Percentiles rank a stretch among this genome's conserved stretches.
Conservation (phyloP, 1,284 basidiomycete species). For the Bjerkandera adusta region DNA sequence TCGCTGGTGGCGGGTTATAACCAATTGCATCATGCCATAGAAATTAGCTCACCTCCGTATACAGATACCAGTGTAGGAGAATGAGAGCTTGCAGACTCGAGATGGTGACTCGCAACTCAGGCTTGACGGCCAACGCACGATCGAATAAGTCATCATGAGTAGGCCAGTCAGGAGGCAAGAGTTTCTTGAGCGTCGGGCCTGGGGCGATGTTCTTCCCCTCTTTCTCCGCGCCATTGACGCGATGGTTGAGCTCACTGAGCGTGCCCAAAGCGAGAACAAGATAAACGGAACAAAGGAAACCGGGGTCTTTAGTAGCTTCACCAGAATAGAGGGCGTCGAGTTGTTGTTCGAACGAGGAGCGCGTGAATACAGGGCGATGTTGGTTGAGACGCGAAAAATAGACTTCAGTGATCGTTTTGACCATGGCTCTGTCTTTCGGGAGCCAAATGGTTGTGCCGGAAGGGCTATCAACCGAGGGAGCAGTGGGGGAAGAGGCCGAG, state of each 20-base stretch:
- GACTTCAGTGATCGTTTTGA: slow-evolving; percentile 55
- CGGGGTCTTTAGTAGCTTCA: slow-evolving; percentile 59
- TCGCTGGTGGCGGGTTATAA: slow-evolving; percentile 44
- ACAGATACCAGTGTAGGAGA: slow-evolving; percentile 81
- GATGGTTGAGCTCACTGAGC: slow-evolving; percentile 74
- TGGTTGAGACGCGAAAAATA: slow-evolving; percentile 76
- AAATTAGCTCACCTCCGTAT: slow-evolving; percentile 63
- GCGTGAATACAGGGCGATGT: slow-evolving; percentile 72
- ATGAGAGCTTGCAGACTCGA: slow-evolving; percentile 79
- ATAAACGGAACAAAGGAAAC: slow-evolving; percentile 73
- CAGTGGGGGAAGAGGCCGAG: slow-evolving; percentile 21
- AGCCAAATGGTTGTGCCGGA: slow-evolving; percentile 52
- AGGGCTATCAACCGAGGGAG: slow-evolving; percentile 26
- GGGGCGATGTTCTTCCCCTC: slow-evolving; percentile 28
- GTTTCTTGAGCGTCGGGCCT: slow-evolving; percentile 43
- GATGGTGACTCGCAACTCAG: slow-evolving; percentile 75
- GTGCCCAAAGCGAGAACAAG: slow-evolving; percentile 77
- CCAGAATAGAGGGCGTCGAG: slow-evolving; percentile 65
- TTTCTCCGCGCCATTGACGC: slow-evolving; percentile 45
- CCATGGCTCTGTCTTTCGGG: slow-evolving; percentile 70
- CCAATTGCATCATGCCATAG: slow-evolving; percentile 10
- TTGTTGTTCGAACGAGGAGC: slow-evolving; percentile 59
- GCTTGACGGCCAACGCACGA: slow-evolving; percentile 70
- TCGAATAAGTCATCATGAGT: slow-evolving; percentile 80
- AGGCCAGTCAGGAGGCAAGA: slow-evolving; percentile 75